Conservation (phyloP, 345 rosid genomes). For the Eucalyptus polybractea region DNA sequence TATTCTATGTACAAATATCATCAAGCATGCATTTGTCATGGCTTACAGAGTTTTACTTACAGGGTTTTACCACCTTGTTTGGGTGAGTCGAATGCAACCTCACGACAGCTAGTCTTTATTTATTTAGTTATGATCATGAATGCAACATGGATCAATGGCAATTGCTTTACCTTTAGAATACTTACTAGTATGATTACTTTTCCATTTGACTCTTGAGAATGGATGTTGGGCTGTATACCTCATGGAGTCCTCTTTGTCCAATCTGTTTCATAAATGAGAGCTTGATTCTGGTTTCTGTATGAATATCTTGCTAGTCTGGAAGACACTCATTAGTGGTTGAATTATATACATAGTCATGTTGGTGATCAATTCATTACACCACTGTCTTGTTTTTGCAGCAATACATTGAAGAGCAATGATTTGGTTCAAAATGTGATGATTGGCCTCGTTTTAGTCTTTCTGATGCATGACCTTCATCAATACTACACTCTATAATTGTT, state of each 20-base stretch:
- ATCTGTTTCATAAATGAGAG: background rate
- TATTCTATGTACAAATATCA: background rate
- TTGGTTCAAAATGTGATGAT: background rate
- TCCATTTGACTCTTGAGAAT: background rate
- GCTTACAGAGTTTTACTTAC: background rate
- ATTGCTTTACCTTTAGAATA: background rate
- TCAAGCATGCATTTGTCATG: background rate
- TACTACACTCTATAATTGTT: background rate
- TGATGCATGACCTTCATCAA: background rate
- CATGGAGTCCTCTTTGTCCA: background rate
- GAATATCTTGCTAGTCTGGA: background rate
- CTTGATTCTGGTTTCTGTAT: background rate
- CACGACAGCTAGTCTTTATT: background rate
- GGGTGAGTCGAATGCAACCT: background rate
- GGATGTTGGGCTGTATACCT: background rate
- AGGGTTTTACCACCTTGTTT: background rate
- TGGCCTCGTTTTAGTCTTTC: background rate
- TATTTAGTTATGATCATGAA: background rate
- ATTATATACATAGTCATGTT: background rate
- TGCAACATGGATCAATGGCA: background rate
- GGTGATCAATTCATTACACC: background rate
- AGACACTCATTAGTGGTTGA: background rate
- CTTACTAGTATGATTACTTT: background rate
- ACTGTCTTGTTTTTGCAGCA: background rate
- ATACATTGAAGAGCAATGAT: background rate